Conservation (phyloP, 1,284 basidiomycete genomes). For the Puccinia horiana region DNA sequence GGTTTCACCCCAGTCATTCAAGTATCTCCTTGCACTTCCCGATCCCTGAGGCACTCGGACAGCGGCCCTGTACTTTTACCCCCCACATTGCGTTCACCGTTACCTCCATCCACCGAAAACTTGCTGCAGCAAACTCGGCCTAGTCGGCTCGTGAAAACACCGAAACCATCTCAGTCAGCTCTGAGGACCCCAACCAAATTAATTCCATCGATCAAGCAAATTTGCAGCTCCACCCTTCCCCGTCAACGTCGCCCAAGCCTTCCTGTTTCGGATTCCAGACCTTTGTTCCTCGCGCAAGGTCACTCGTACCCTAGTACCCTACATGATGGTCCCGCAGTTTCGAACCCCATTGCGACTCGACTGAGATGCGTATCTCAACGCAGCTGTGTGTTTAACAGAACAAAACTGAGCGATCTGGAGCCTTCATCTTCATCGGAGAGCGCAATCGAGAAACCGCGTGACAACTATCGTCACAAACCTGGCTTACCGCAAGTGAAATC, state of each 20-base stretch:
- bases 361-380: background rate
- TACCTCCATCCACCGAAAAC: background rate
- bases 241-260: background rate
- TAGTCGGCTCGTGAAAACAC: background rate
- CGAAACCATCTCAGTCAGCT: background rate
- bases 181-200: background rate
- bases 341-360: background rate
- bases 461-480: background rate
- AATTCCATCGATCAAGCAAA: background rate
- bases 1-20: background rate
- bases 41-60: background rate
- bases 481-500: background rate
- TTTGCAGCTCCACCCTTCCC: background rate
- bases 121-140: background rate
- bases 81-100: background rate
- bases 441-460: background rate
- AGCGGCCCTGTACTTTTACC: background rate
- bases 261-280: background rate
- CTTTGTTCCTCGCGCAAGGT: background rate
- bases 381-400: background rate
- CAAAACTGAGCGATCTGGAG: background rate
- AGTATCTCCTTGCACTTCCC: background rate
- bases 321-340: background rate
- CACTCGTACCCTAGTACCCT: background rate
- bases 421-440: background rate